Conservation (phyloP, 2,329 filamentous ascomycete genomes). For the Dactylellina leptospora region DNA sequence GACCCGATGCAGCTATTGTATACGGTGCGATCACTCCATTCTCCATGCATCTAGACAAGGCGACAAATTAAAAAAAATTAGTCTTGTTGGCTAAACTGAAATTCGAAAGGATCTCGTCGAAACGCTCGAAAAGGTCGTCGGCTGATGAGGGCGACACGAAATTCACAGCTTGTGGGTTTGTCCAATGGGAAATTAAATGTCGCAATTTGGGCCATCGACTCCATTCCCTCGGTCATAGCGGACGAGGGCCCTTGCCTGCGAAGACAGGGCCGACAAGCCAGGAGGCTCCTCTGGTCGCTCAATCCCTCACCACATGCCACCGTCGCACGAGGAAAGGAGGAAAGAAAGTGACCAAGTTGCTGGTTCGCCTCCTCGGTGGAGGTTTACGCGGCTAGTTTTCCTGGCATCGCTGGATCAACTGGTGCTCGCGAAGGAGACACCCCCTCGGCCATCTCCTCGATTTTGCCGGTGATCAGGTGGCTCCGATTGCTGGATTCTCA, state of each 20-base stretch:
- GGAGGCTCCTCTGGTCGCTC: conserved; percentile 14
- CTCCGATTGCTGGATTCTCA: conserved; percentile 9
- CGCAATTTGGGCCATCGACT: conserved; percentile 34
- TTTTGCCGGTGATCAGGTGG: conserved; percentile 28
- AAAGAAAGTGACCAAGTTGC: background rate
- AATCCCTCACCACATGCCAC: conserved; percentile 2
- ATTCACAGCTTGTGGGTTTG: conserved; percentile 24
- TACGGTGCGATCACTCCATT: too few species aligned
- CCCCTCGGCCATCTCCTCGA: conserved; percentile 28
- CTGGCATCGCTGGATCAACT: background rate
- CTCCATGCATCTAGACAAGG: too few species aligned
- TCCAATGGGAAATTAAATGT: conserved; percentile 54
- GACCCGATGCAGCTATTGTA: too few species aligned
- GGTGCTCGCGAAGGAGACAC: background rate
- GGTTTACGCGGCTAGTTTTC: conserved; percentile 1
- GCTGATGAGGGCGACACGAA: conserved; percentile 22
- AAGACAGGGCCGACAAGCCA: conserved; percentile 32
- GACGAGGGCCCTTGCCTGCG: conserved; percentile 32
- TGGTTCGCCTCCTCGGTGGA: background rate
- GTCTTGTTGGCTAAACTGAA: conserved; percentile 4
- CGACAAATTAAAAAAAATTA: too few species aligned
- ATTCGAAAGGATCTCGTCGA: conserved; percentile 24
- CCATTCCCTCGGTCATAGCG: conserved; percentile 33
- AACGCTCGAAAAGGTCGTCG: conserved; percentile 48
- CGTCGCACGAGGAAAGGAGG: too few species aligned